Evolutionary conservation across 2,329 filamentous ascomycete species (phyloP), one percentile per base, ranked within the genome.

Genomic region (Lasiodiplodia hormozganensis): DNA sequence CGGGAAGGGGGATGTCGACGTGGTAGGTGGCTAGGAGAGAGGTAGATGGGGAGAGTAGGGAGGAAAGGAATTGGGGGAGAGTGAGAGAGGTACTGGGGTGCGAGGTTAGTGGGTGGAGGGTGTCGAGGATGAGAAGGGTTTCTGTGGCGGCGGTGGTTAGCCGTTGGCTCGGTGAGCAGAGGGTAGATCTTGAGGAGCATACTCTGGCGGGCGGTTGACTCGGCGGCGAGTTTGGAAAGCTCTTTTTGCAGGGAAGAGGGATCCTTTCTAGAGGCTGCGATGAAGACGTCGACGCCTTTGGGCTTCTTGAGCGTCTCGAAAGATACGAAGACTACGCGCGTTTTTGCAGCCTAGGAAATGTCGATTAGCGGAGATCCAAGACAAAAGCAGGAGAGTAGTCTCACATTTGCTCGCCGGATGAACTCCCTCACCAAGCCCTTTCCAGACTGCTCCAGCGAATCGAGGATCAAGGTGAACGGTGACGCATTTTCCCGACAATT

Each of bases 11-110:
- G 4, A 95, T 86, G 79, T 98, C 95, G 65, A 86, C 84, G 82
- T 98, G 96, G 79, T 96, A 97, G 69, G 91, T 87, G 53, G 89
- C 90, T 7, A 97, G 83, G 52, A 97, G 85, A 6, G 92, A 94
- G 43, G 90, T 87, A 36, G 83, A 77, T 1, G 92, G 90, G 2
- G 86, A 84, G 73, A 93, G 87, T 69, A 90, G 85, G 68, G 87
- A 88, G 28, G 89, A 92, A 62, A 96, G 89, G 76, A 93, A 94
- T 68, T 85, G 82, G 16, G 89, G 87, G 11, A 93, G 83, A 8
- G 49, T 31, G 53, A 88, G 83, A 25, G 51, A 31, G 31, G 88
- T 84, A 1, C 87, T 83, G 70, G 85, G 80, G 2, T 82, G 75
- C 31, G 85, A 80, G 40, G 85, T 80, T 4, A 97, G 84, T 4